Evolutionary conservation across 495 filamentous ascomycete species (phyloP).

Genomic region (Xylaria curta): DNA sequence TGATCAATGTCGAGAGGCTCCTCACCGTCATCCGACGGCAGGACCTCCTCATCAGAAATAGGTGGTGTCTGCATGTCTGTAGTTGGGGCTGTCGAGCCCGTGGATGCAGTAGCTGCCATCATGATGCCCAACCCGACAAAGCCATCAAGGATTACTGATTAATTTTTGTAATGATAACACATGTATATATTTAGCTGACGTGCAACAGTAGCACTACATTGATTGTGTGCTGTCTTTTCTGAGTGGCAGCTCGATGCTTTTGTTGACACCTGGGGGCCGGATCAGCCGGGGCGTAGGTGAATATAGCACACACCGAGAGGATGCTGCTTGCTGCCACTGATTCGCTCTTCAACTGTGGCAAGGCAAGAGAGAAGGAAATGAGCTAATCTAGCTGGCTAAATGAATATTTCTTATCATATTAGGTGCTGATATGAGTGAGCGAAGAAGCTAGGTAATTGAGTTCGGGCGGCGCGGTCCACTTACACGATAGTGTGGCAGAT

Average conservation of each 20-base stretch:
- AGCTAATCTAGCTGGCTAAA: conserved; percentile 1
- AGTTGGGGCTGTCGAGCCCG: neutral
- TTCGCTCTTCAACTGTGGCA: neutral
- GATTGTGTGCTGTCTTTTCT: neutral
- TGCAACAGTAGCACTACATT: conserved; percentile 9
- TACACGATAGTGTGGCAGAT: neutral
- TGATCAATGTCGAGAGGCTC: conserved; percentile 47
- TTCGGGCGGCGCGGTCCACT: conserved; percentile 3
- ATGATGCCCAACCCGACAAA: conserved; percentile 17
- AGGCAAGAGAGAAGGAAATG: neutral
- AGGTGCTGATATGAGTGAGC: neutral
- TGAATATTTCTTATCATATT: conserved; percentile 3
- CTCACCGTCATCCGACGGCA: conserved; percentile 42
- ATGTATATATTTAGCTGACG: neutral
- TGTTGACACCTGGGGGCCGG: neutral
- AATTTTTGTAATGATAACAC: neutral
- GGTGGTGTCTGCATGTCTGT: conserved; percentile 27
- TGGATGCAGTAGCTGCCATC: conserved; percentile 9
- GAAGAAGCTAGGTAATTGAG: neutral
- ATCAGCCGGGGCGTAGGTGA: neutral
- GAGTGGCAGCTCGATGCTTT: neutral
- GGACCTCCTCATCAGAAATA: conserved; percentile 32
- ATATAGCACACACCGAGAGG: neutral
- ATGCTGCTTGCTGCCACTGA: neutral
- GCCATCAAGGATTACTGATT: conserved; percentile 10